Conservation (phyloP, 495 filamentous ascomycete genomes). For the Neurospora discreta region DNA sequence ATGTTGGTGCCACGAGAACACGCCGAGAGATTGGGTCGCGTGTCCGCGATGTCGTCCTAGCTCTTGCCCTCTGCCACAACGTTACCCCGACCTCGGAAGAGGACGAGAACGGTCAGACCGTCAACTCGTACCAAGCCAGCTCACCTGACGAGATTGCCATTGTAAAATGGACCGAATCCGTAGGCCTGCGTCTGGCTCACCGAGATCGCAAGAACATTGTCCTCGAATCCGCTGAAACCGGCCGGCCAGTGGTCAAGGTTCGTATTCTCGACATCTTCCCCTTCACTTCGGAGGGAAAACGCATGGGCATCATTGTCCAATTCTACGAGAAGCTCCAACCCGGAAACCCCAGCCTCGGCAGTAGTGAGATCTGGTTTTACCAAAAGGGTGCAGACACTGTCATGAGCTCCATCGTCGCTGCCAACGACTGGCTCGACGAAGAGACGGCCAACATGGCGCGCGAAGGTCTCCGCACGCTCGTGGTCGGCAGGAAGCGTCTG, state of each 20-base stretch:
- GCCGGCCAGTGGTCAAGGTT: slow-evolving; percentile 70
- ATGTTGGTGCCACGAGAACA: slow-evolving; percentile 59
- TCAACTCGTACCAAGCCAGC: slow-evolving; percentile 88
- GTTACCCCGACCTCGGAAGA: slow-evolving; percentile 80
- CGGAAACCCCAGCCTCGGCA: slow-evolving; percentile 26
- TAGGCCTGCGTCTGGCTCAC: slow-evolving; percentile 74
- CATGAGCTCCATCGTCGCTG: slow-evolving; percentile 84
- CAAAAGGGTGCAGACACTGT: slow-evolving; percentile 98
- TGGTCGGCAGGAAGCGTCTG: slow-evolving; percentile 78
- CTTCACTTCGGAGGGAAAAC: slow-evolving; percentile 93
- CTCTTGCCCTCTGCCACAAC: slow-evolving; percentile 92
- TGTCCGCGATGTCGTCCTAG: slow-evolving; percentile 81
- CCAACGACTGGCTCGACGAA: slow-evolving; percentile 98
- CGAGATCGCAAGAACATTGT: slow-evolving; percentile 78
- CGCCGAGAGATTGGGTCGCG: slow-evolving; percentile 86
- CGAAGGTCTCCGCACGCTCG: slow-evolving; percentile 88
- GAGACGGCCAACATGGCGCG: slow-evolving; percentile 98
- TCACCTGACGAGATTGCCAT: slow-evolving; percentile 98
- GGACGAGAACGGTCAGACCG: slow-evolving; percentile 62
- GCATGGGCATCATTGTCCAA: slow-evolving; percentile 95
- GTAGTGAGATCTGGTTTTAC: slow-evolving; percentile 90
- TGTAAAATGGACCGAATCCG: slow-evolving; percentile 86
- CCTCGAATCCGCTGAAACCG: slow-evolving; percentile 68
- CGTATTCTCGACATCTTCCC: slow-evolving; percentile 91
- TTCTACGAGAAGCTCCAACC: slow-evolving; percentile 49